Evolutionary conservation across 441 rosid species (phyloP).

Genomic region (Populus tomentosa): DNA sequence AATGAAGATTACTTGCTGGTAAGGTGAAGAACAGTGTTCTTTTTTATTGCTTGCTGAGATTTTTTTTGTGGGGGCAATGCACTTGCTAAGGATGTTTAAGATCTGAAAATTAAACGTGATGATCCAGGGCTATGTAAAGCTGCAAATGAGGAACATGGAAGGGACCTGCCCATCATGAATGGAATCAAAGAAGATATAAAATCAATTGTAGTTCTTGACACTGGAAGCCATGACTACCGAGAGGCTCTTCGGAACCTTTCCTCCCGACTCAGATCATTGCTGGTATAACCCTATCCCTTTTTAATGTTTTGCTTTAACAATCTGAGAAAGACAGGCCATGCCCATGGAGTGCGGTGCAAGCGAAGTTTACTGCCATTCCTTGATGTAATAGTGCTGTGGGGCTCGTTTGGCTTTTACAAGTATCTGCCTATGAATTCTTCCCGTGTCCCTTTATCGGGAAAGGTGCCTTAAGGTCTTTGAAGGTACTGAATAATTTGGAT

Average conservation of each 20-base stretch:
- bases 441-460: background rate
- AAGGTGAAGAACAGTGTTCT: background rate
- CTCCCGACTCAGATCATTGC: slow-evolving; percentile 47
- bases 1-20: background rate
- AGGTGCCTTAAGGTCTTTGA: no score
- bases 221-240: slow-evolving; percentile 31
- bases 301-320: background rate
- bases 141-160: slow-evolving; percentile 64
- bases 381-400: background rate
- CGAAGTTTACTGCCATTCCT: background rate
- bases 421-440: background rate
- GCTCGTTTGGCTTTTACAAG: background rate
- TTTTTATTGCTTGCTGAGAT: background rate
- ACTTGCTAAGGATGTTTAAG: background rate
- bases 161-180: slow-evolving; percentile 67
- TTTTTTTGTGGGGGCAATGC: background rate
- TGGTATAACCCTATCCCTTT: slow-evolving; percentile 23
- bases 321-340: background rate
- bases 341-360: background rate
- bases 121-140: slow-evolving; percentile 51
- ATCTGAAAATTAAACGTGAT: slow-evolving; percentile 2
- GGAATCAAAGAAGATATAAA: slow-evolving; percentile 75
- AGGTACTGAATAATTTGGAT: background rate
- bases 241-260: slow-evolving; percentile 52
- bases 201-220: slow-evolving; percentile 48